Percentiles rank a stretch among this genome's conserved stretches.
phyloP scores from a whole-genome alignment of 805 yeast species.

The Candida nonsorbophila region DNA sequence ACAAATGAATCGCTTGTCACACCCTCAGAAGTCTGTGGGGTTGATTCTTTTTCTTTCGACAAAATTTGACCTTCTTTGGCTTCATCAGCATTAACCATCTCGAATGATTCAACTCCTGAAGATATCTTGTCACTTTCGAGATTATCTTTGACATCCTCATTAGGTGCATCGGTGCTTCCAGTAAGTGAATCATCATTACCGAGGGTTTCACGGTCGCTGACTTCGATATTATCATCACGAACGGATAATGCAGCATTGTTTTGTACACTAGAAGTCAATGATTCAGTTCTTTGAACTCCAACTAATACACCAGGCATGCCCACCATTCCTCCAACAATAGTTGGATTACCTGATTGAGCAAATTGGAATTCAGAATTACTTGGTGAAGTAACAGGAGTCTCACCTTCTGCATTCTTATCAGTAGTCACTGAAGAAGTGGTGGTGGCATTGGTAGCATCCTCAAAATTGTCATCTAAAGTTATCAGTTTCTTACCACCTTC shows the following conservation, averaged over 20 bases:
- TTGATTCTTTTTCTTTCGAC: background rate
- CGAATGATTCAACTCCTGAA: slow-evolving; percentile 49
- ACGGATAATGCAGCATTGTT: slow-evolving; percentile 90
- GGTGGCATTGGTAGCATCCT: slow-evolving; percentile 21
- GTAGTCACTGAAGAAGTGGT: slow-evolving; percentile 30
- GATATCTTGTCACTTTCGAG: slow-evolving; percentile 36
- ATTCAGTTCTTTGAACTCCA: slow-evolving; percentile 61
- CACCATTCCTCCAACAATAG: slow-evolving; percentile 33
- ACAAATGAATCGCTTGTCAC: slow-evolving; percentile 5
- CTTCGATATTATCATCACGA: slow-evolving; percentile 58
- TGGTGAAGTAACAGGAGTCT: slow-evolving; percentile 47
- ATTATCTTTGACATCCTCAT: slow-evolving; percentile 15
- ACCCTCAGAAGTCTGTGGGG: slow-evolving; percentile 2
- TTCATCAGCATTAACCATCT: slow-evolving; percentile 49
- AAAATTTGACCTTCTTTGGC: slow-evolving; percentile 16
- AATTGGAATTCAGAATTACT: slow-evolving; percentile 44
- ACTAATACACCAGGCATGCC: slow-evolving; percentile 40
- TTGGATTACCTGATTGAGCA: slow-evolving; percentile 25
- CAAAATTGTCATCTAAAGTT: slow-evolving; percentile 27
- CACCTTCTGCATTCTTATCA: slow-evolving; percentile 22
- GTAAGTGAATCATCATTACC: slow-evolving; percentile 23
- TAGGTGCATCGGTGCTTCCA: slow-evolving; percentile 8
- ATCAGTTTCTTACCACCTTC: slow-evolving; percentile 20
- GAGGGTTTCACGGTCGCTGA: slow-evolving; percentile 39
- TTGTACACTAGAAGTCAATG: slow-evolving; percentile 84